phyloP scores from a whole-genome alignment of 305 asterid species.

The Fraxinus ornus region DNA sequence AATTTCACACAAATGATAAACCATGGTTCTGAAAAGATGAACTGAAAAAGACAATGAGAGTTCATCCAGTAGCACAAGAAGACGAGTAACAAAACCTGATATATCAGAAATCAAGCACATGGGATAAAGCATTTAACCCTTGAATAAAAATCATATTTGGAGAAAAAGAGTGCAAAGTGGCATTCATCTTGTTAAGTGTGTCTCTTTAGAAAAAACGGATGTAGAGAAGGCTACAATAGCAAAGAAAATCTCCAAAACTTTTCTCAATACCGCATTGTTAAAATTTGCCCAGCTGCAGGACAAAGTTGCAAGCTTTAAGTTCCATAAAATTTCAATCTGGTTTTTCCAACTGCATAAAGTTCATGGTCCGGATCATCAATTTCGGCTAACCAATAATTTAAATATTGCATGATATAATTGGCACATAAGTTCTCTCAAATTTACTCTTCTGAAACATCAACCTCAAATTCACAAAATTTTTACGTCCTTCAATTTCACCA shows the following conservation, averaged over 20 bases:
- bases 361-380: neutral
- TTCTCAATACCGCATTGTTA: neutral
- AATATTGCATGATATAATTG: neutral
- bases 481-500: neutral
- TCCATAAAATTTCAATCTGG: neutral
- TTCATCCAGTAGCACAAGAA: neutral
- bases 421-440: neutral
- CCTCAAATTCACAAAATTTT: neutral
- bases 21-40: neutral
- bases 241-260: neutral
- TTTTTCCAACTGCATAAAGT: neutral
- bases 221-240: neutral
- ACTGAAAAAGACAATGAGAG: neutral
- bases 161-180: neutral
- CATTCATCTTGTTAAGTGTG: neutral
- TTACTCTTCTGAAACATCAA: neutral
- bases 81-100: neutral
- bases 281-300: neutral
- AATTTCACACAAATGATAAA: neutral
- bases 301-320: neutral
- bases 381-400: neutral
- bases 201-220: neutral
- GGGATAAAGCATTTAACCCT: neutral
- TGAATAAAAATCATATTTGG: neutral
- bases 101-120: neutral